phyloP scores from a whole-genome alignment of 768 basidiomycete species.

The Lyophyllum shimeji region DNA sequence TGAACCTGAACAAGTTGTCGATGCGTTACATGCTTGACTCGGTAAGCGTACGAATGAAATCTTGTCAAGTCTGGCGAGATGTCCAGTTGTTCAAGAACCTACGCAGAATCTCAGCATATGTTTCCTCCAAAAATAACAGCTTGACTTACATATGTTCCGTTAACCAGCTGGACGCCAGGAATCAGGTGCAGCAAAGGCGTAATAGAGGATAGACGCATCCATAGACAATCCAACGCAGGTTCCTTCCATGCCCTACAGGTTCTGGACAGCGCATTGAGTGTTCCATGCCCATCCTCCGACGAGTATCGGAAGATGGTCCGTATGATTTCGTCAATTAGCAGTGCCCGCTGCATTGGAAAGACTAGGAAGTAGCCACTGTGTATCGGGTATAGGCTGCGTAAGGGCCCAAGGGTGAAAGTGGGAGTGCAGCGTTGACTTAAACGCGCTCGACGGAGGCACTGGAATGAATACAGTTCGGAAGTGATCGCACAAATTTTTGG shows the following conservation, averaged over 20 bases:
- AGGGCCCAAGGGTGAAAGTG: not conserved
- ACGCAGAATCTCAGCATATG: not conserved
- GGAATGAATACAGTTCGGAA: not conserved
- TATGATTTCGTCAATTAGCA: constrained; percentile 52
- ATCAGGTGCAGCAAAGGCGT: constrained; percentile 41
- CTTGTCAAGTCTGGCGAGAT: constrained; percentile 18
- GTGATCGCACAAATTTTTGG: constrained; percentile 10
- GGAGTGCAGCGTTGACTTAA: not conserved
- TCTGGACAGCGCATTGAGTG: constrained; percentile 37
- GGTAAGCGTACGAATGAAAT: constrained; percentile 33
- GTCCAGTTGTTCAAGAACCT: constrained; percentile 3
- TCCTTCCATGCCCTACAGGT: constrained; percentile 47
- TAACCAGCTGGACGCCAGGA: constrained; percentile 23
- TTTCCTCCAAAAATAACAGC: not conserved
- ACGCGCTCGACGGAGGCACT: not conserved
- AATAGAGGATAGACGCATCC: constrained; percentile 40
- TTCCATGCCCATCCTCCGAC: constrained; percentile 24
- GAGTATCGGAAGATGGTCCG: constrained; percentile 38
- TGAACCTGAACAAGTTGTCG: constrained; percentile 25
- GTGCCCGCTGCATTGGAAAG: constrained; percentile 39
- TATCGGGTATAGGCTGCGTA: not conserved
- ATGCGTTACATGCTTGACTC: constrained; percentile 37
- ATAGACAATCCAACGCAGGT: constrained; percentile 47
- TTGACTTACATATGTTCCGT: constrained; percentile 34
- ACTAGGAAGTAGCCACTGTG: not conserved